Conservation (phyloP, 2,329 filamentous ascomycete genomes). For the Penicillium sp. region DNA sequence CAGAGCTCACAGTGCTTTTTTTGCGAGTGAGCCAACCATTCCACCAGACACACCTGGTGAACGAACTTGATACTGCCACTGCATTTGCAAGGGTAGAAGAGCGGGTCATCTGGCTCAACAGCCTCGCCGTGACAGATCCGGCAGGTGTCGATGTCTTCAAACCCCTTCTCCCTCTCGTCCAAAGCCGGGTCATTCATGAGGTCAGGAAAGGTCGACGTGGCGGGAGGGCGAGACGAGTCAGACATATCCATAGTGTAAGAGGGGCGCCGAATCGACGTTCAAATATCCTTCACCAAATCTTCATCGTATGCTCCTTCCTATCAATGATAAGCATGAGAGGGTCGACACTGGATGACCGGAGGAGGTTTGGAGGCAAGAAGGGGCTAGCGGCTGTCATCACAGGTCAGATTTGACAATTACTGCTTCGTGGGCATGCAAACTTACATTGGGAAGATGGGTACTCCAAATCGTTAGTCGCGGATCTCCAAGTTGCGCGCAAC, state of each 20-base stretch:
- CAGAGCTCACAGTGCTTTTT: constrained; percentile 99
- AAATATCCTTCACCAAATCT: constrained; percentile 17
- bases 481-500: background rate
- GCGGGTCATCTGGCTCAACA: constrained; percentile 68
- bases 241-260: constrained; percentile 28
- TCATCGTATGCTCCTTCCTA: constrained; percentile 23
- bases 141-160: constrained; percentile 74
- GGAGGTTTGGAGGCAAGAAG: background rate
- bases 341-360: background rate
- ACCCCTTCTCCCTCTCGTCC: constrained; percentile 37
- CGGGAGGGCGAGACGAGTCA: constrained; percentile 20
- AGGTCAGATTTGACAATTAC: background rate
- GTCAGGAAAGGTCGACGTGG: constrained; percentile 40
- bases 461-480: background rate
- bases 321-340: background rate
- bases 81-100: constrained; percentile 98
- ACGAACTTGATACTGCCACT: constrained; percentile 98
- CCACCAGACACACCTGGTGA: constrained; percentile 96
- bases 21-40: constrained; percentile 97
- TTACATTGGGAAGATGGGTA: background rate
- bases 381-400: background rate
- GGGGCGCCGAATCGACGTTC: constrained; percentile 19
- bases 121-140: constrained; percentile 93
- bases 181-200: constrained; percentile 59
- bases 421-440: background rate